Conservation (phyloP, 1,284 basidiomycete genomes). For the Leccinum pachyderme region DNA sequence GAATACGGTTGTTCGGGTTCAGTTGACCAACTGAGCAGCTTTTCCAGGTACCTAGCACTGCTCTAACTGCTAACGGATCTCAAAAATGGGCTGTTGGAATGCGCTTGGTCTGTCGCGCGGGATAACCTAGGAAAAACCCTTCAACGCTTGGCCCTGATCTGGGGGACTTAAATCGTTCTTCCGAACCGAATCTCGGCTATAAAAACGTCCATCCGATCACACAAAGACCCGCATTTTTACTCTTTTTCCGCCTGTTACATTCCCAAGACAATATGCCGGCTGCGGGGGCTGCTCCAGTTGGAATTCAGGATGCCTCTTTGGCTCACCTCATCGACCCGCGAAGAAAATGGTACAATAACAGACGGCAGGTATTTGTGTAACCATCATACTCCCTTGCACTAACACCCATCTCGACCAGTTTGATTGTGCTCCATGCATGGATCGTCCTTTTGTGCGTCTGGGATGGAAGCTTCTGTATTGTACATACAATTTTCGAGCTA, state of each 20-base stretch:
- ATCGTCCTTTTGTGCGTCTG: constrained; percentile 58
- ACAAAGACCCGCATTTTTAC: constrained; percentile 17
- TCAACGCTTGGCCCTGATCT: neutral
- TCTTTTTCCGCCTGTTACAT: constrained; percentile 14
- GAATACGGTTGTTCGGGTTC: neutral
- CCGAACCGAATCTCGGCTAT: constrained; percentile 14
- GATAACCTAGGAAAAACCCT: constrained; percentile 45
- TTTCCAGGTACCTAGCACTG: constrained; percentile 3
- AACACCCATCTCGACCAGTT: constrained; percentile 35
- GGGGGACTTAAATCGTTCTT: constrained; percentile 1
- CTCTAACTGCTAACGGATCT: neutral
- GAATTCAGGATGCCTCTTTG: constrained; percentile 38
- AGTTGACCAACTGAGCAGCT: neutral
- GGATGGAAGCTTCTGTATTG: neutral
- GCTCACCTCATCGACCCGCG: constrained; percentile 60
- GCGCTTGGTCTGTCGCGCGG: constrained; percentile 23
- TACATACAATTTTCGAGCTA: constrained; percentile 2
- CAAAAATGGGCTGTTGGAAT: neutral
- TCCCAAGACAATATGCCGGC: constrained; percentile 46
- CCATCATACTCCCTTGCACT: neutral
- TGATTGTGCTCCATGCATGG: constrained; percentile 66
- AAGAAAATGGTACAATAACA: constrained; percentile 73
- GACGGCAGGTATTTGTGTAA: constrained; percentile 42
- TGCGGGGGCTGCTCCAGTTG: constrained; percentile 37
- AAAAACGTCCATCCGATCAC: constrained; percentile 6